phyloP scores from a whole-genome alignment of 2,329 filamentous ascomycete species.

The Colletotrichum sansevieriae region DNA sequence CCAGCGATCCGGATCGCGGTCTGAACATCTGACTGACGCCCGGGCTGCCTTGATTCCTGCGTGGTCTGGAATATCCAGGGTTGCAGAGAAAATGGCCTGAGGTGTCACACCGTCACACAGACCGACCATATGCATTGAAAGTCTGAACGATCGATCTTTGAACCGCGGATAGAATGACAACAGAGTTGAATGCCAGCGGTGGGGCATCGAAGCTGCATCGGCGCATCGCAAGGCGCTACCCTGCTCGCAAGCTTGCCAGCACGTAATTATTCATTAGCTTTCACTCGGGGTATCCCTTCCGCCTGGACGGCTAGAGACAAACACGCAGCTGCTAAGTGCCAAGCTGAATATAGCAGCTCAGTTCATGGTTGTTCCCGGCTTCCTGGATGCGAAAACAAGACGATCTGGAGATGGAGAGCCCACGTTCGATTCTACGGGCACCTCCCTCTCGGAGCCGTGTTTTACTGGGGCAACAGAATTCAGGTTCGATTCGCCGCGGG shows the following conservation, averaged over 20 bases:
- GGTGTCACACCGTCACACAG: background rate
- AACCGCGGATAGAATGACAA: too few species aligned
- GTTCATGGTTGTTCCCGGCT: constrained; percentile 24
- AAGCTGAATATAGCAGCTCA: constrained; percentile 14
- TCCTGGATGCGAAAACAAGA: constrained; percentile 4
- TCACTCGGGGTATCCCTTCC: constrained; percentile 31
- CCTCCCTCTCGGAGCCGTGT: constrained; percentile 34
- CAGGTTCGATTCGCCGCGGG: background rate
- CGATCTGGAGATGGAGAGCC: constrained; percentile 9
- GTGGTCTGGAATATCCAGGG: constrained; percentile 8
- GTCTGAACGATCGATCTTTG: too few species aligned
- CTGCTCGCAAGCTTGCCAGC: constrained; percentile 7
- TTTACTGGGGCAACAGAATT: constrained; percentile 35
- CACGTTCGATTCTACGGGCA: constrained; percentile 19
- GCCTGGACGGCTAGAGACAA: constrained; percentile 16
- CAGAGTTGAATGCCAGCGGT: too few species aligned
- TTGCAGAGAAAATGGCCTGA: constrained; percentile 13
- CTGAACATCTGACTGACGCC: background rate
- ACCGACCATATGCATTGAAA: too few species aligned
- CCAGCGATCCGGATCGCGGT: too few species aligned
- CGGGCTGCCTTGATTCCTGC: background rate
- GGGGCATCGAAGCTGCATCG: background rate
- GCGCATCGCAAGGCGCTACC: constrained; percentile 14
- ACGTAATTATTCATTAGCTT: background rate
- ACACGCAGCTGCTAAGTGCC: constrained; percentile 8